Percentiles rank a stretch among this genome's conserved stretches.
phyloP scores from a whole-genome alignment of 352 stramenopile species.

The Globisporangium ultimum region DNA sequence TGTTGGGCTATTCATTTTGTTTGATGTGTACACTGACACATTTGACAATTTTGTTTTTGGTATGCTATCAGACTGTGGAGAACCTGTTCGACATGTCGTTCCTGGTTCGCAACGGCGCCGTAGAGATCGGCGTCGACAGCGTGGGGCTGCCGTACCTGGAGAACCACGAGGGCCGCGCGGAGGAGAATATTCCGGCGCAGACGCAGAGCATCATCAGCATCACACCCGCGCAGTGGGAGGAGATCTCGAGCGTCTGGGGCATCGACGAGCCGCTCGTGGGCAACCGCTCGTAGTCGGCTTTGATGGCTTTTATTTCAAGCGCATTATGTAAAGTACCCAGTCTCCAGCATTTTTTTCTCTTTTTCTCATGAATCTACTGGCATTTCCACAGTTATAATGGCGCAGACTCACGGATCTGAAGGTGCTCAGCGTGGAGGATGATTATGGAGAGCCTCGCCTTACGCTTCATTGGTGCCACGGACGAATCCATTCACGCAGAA shows the following conservation, averaged over 20 bases:
- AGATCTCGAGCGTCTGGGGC: slow-evolving; percentile 38
- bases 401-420: too few species aligned
- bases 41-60: neutral
- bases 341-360: too few species aligned
- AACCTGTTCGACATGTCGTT: slow-evolving; percentile 86
- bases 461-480: too few species aligned
- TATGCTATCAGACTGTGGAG: slow-evolving; percentile 55
- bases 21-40: neutral
- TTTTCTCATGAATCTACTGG: too few species aligned
- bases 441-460: too few species aligned
- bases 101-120: slow-evolving; percentile 64
- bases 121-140: slow-evolving; percentile 63
- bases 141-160: slow-evolving; percentile 64
- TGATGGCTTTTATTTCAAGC: too few species aligned
- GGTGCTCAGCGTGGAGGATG: too few species aligned
- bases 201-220: slow-evolving; percentile 83
- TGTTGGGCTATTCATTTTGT: neutral
- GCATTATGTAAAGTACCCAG: too few species aligned
- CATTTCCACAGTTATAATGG: too few species aligned
- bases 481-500: too few species aligned
- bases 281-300: slow-evolving; percentile 26
- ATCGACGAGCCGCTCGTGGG: slow-evolving; percentile 59
- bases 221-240: slow-evolving; percentile 65
- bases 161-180: slow-evolving; percentile 54
- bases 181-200: slow-evolving; percentile 46